A percentile compares a stretch with the other conserved stretches of the same genome.
phyloP scores from a whole-genome alignment of 2,329 filamentous ascomycete genomes.

The Penicillium sp. region DNA sequence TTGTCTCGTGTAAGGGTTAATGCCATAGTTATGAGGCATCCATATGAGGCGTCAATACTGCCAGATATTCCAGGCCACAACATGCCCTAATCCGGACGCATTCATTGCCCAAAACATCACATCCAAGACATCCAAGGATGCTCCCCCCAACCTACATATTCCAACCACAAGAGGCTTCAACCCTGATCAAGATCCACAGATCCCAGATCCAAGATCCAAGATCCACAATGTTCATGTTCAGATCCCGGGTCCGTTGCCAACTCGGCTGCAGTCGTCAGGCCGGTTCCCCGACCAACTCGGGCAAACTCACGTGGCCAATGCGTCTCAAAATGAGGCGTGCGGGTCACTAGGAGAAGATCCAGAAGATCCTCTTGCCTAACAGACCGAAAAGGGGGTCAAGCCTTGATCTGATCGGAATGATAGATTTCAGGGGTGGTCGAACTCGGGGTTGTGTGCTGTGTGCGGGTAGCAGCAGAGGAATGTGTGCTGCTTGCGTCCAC shows the following conservation, averaged over 20 bases:
- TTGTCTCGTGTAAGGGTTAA: not conserved
- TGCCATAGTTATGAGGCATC: not conserved
- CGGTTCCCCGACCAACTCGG: conserved; percentile 17
- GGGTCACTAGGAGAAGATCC: conserved; percentile 3
- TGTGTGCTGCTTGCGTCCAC: conserved; percentile 24
- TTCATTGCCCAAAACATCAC: not conserved
- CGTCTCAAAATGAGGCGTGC: conserved; percentile 25
- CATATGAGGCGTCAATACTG: not conserved
- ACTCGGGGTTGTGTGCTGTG: conserved; percentile 1
- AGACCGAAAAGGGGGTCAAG: not conserved
- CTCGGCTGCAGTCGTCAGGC: conserved; percentile 9
- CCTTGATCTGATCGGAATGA: not conserved
- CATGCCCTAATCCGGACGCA: not conserved
- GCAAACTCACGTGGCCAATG: conserved; percentile 24
- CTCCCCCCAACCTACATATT: not conserved
- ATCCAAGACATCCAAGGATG: not conserved
- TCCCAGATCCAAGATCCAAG: not conserved
- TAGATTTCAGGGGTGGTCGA: not conserved
- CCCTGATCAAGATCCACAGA: not conserved
- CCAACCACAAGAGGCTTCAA: not conserved
- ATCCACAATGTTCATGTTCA: not conserved
- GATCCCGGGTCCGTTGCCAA: conserved; percentile 9
- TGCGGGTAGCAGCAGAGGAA: conserved; percentile 25
- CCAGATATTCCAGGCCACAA: not conserved
- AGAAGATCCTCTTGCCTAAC: not conserved